Conservation (phyloP, 2,329 filamentous ascomycete species). For the Penicillium brevicompactum region DNA sequence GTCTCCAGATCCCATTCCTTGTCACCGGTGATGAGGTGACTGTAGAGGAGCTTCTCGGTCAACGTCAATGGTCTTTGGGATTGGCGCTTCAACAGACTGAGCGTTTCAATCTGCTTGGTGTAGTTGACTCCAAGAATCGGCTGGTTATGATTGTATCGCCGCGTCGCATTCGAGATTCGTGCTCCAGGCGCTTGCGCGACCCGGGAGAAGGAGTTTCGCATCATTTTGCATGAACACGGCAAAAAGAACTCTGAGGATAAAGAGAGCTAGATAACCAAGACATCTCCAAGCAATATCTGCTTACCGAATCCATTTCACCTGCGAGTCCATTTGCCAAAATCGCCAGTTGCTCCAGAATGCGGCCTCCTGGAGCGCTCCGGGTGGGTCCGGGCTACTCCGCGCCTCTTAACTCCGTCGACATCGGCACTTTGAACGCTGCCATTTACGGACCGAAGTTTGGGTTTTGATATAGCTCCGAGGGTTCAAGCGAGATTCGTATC, state of each 20-base stretch:
- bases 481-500: not conserved
- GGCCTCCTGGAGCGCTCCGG: slow-evolving; percentile 9
- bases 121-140: slow-evolving; percentile 9
- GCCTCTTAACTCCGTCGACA: not conserved
- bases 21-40: slow-evolving; percentile 34
- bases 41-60: slow-evolving; percentile 46
- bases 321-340: not conserved
- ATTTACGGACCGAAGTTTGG: not conserved
- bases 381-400: slow-evolving; percentile 16
- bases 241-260: not conserved
- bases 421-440: not conserved
- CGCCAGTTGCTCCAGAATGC: not conserved
- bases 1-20: slow-evolving; percentile 24
- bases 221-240: not conserved
- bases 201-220: not conserved
- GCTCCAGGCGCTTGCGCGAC: not conserved
- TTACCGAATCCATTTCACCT: not conserved
- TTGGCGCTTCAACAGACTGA: slow-evolving; percentile 1
- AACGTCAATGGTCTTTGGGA: slow-evolving; percentile 35
- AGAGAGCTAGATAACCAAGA: not conserved
- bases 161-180: not conserved
- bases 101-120: slow-evolving; percentile 6
- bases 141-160: not conserved
- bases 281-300: not conserved
- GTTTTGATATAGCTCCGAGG: not conserved